Conservation (phyloP, 2,329 filamentous ascomycete species). For the Colletotrichum scovillei region DNA sequence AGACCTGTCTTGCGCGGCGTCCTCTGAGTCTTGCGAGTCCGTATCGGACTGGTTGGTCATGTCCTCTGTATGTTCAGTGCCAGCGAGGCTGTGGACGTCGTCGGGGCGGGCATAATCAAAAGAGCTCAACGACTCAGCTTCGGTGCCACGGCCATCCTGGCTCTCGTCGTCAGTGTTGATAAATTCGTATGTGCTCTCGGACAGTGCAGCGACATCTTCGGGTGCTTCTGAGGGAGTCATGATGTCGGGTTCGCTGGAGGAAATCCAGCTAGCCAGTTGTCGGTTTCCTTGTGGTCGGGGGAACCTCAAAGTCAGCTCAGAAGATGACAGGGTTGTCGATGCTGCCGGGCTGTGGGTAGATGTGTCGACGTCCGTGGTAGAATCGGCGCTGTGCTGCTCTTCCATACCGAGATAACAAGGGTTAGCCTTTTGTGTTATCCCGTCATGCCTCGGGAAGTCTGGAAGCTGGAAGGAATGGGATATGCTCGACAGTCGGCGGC, state of each 20-base stretch:
- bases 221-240: slow-evolving; percentile 58
- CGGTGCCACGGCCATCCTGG: slow-evolving; percentile 60
- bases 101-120: slow-evolving; percentile 61
- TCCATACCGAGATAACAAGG: slow-evolving; percentile 62
- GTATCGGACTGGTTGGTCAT: slow-evolving; percentile 27
- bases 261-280: slow-evolving; percentile 69
- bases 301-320: slow-evolving; percentile 65
- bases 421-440: slow-evolving; percentile 46
- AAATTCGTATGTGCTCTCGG: slow-evolving; percentile 68
- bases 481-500: not conserved
- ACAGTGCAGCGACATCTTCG: slow-evolving; percentile 62
- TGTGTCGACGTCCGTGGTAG: slow-evolving; percentile 25
- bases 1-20: slow-evolving; percentile 41
- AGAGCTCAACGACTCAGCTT: slow-evolving; percentile 63
- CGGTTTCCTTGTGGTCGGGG: slow-evolving; percentile 66
- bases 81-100: slow-evolving; percentile 63
- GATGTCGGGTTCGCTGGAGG: slow-evolving; percentile 67
- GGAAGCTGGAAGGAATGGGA: slow-evolving; percentile 1
- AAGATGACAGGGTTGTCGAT: slow-evolving; percentile 46
- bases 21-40: slow-evolving; percentile 27
- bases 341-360: slow-evolving; percentile 39
- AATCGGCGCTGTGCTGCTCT: slow-evolving; percentile 50
- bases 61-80: slow-evolving; percentile 60
- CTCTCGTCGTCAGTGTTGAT: slow-evolving; percentile 66
- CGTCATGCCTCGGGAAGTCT: slow-evolving; percentile 49